phyloP scores from a whole-genome alignment of 192 early-diverging fungal genomes.

The Linderina pennispora region DNA sequence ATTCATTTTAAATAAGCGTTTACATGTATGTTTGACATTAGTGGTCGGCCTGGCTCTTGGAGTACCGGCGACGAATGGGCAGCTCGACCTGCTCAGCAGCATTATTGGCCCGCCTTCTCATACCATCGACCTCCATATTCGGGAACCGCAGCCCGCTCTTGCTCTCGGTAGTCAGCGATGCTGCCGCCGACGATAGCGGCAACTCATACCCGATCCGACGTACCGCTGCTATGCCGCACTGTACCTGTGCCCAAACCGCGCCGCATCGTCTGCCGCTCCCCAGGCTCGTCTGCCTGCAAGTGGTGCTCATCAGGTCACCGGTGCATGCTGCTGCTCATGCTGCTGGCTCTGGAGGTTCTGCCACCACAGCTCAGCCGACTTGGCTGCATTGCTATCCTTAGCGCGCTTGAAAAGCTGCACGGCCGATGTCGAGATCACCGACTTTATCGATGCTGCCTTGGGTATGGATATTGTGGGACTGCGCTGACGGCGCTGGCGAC shows the following conservation, averaged over 20 bases:
- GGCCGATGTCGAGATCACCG: constrained; percentile 21
- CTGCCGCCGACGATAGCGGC: too few species aligned
- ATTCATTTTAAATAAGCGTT: neutral
- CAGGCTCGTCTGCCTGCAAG: too few species aligned
- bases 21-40: too few species aligned
- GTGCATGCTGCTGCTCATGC: neutral
- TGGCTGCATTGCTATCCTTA: constrained; percentile 39
- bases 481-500: constrained; percentile 3
- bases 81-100: constrained; percentile 19
- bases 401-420: constrained; percentile 34
- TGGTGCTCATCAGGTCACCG: too few species aligned
- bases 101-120: too few species aligned
- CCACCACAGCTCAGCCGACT: constrained; percentile 45
- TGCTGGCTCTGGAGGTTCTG: constrained; percentile 18
- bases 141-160: too few species aligned
- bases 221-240: too few species aligned
- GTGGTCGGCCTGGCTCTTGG: constrained; percentile 3
- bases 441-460: constrained; percentile 13
- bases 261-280: too few species aligned
- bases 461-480: neutral
- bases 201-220: too few species aligned
- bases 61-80: constrained; percentile 19
- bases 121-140: too few species aligned
- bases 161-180: too few species aligned
- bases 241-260: too few species aligned